Evolutionary conservation across 2,329 filamentous ascomycete genomes (phyloP), one percentile per base, ranked within the genome.

Genomic region (Colletotrichum sp.): DNA sequence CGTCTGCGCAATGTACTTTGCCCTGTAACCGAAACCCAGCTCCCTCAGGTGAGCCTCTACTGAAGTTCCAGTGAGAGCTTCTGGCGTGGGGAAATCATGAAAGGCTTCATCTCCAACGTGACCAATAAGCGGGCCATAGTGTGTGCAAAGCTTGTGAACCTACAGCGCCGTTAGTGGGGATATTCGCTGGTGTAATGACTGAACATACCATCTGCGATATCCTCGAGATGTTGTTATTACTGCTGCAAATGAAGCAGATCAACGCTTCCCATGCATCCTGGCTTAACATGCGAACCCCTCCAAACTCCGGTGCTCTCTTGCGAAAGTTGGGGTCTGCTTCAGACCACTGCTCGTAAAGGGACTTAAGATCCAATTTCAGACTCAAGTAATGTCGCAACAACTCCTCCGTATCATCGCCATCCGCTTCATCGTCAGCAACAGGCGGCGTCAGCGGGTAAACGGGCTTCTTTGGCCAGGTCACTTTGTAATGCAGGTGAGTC

Each of bases 241-340:
- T 98, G 85, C 96, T 98, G 89, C 97, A 99, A 78, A 99, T 99
- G 84, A 99, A 99, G 72, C 94, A 93, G 28, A 99, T 88, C 26
- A 99, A 88, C 1, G 97, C 93, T 84, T 99, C 97, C 97, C 97
- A 99, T 1, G 96, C 93, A 87, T 98, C 96, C 86, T 99, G 97
- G 80, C 94, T 95, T 60, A 99, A 87, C 78, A 99, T 98, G 26
- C 97, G 93, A 71, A 99, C 94, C 15, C 97, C 97, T 0, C 94
- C 93, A 83, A 99, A 99, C 71, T 93, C 93, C 0, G 94, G 93
- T 0, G 97, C 96, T 79, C 95, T 95, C 81, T 93, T 94, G 80
- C 93, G 94, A 85, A 99, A 99, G 83, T 98, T 98, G 30, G 93
- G 85, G 82, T 99, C 97, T 5, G 93, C 91, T 0, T 89, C 86